phyloP scores from a whole-genome alignment of 2,329 filamentous ascomycete genomes.

The Neofusicoccum kwambonambiense region DNA sequence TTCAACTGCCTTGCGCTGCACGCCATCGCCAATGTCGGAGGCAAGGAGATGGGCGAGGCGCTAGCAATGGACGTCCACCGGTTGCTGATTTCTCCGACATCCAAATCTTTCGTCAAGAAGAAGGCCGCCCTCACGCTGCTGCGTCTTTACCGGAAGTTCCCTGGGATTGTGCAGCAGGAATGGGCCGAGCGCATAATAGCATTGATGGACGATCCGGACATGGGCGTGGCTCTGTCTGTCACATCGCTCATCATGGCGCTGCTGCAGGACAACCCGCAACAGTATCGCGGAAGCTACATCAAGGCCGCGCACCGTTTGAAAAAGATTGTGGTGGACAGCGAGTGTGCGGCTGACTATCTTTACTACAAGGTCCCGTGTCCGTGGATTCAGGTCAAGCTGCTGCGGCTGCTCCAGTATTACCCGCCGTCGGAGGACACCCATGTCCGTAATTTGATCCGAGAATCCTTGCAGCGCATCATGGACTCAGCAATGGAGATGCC shows the following conservation, averaged over 20 bases:
- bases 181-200: constrained; percentile 98
- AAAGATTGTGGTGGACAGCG: constrained; percentile 84
- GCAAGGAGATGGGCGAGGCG: constrained; percentile 95
- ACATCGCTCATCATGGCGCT: constrained; percentile 94
- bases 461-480: constrained; percentile 86
- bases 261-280: constrained; percentile 89
- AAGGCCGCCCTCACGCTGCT: constrained; percentile 94
- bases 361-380: constrained; percentile 99
- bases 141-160: constrained; percentile 90
- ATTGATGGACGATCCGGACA: constrained; percentile 94
- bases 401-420: constrained; percentile 92
- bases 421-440: constrained; percentile 89
- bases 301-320: constrained; percentile 90
- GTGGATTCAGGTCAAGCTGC: constrained; percentile 94
- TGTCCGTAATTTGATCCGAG: constrained; percentile 84
- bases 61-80: constrained; percentile 88
- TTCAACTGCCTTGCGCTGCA: constrained; percentile 97
- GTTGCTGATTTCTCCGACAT: constrained; percentile 90
- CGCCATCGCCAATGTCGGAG: constrained; percentile 95
- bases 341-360: constrained; percentile 86
- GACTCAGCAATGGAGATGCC: constrained; percentile 89
- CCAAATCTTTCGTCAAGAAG: constrained; percentile 98
- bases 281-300: constrained; percentile 90
- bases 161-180: constrained; percentile 89
- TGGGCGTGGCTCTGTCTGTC: constrained; percentile 91